Percentiles rank a stretch among this genome's conserved stretches.
These are phyloP conservation scores for Penicillium vulpinum DNA, from an alignment of 2,329 filamentous ascomycete genomes.

Conservation along the genomic window DNA sequence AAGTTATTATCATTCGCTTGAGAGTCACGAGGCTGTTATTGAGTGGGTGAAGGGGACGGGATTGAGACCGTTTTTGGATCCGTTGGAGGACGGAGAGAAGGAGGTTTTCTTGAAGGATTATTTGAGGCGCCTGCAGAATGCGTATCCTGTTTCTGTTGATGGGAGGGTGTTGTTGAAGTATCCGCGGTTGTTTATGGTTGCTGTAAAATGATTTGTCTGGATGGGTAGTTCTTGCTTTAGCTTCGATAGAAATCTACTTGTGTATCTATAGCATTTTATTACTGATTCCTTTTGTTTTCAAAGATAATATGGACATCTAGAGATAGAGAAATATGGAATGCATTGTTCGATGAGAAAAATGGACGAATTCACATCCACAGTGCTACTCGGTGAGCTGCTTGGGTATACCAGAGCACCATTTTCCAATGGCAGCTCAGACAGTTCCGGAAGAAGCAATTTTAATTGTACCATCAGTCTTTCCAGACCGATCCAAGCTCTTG, in stretches of 20 bases:
- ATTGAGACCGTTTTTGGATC: slow-evolving; percentile 56
- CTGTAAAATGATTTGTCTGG: slow-evolving; percentile 26
- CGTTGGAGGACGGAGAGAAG: slow-evolving; percentile 44
- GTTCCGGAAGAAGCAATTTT: slow-evolving; percentile 8
- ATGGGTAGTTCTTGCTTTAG: not conserved
- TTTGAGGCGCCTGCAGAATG: slow-evolving; percentile 43
- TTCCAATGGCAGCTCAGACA: not conserved
- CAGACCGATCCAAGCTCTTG: slow-evolving; percentile 9
- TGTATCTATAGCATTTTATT: not conserved
- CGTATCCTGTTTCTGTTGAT: slow-evolving; percentile 50
- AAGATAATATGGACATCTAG: not conserved
- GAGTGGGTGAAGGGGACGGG: slow-evolving; percentile 63
- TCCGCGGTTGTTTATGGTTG: slow-evolving; percentile 58
- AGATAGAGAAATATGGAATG: not conserved
- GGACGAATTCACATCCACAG: not conserved
- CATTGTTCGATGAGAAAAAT: not conserved
- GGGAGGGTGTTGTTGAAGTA: slow-evolving; percentile 58
- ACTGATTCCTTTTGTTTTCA: not conserved
- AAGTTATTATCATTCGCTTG: slow-evolving; percentile 54
- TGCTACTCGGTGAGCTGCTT: not conserved
- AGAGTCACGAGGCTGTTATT: slow-evolving; percentile 52
- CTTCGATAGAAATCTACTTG: not conserved
- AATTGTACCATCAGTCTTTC: slow-evolving; percentile 10
- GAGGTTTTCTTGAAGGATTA: slow-evolving; percentile 52
- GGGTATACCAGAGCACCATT: not conserved